Base-by-base conservation (phyloP, 352 stramenopile species). In the Globisporangium perplexum region DNA sequence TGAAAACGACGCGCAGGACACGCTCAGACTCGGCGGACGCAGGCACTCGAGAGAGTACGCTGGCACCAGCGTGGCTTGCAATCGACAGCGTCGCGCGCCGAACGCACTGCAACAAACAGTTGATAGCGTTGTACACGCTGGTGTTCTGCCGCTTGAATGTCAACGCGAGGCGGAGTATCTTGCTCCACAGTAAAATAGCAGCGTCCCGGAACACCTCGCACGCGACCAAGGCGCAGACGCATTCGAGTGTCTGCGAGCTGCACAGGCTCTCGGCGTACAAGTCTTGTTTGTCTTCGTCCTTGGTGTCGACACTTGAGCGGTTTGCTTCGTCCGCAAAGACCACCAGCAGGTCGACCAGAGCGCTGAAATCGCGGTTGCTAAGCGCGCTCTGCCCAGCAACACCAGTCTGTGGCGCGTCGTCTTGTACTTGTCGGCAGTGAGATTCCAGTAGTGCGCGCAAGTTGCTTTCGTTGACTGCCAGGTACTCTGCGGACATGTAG, bases 21-120 rank as follows among this genome's bases (percentile, higher is more conserved):
- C 24, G 60, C 47, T 54, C 71, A 68, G 7, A 48, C 55, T 26
- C 77, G 60, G 14, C 57, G 58, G 35, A 74, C 5, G 1, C 50
- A 10, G 59, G 49, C 1, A 35, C 31, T 49, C 71, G 59, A 12
- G 11, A 15, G 24, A 6, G 3, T 23, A 20, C 15, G 14, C 20
- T 5, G 20, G 2, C 39, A 23, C 18, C 18, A 14, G 0, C 39
- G 24, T 31, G 59, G 65, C 50, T 69, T 77, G 78, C 73, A 26
- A 78, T 38, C 2, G 71, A 60, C 12, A 86, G 47, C 2, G 68
- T 55, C 20, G 77, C 62, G 35, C 75, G 82, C 17, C 75, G 75
- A 54, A 84, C 28, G 14, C 71, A 66, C 59, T 87, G 75, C 18
- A 84, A 53, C 23, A 84, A 43, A 39, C 71, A 76, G 53, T 84